Percentiles rank a stretch among this genome's conserved stretches.
Conservation (phyloP, 2,329 filamentous ascomycete species). For the Aspergillus cejpii region DNA sequence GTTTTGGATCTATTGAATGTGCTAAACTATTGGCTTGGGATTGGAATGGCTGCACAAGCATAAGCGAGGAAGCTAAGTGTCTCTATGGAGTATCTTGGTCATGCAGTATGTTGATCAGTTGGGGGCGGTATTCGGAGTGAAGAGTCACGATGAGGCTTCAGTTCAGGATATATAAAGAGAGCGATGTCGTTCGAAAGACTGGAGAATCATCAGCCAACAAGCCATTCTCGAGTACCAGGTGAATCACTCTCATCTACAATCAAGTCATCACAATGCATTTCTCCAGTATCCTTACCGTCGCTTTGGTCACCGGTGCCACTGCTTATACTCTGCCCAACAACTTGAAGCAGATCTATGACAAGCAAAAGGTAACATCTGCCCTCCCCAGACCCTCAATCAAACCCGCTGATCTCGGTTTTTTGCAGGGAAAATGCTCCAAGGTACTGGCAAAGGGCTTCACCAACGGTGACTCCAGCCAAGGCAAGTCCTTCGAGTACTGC, state of each 20-base stretch:
- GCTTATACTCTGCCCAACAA: conserved; percentile 16
- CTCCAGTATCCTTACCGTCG: not conserved
- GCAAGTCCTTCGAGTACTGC: conserved; percentile 37
- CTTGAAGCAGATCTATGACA: conserved; percentile 15
- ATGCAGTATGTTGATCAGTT: not conserved
- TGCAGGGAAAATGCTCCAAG: conserved; percentile 13
- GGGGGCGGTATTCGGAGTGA: not conserved
- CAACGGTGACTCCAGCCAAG: conserved; percentile 11
- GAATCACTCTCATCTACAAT: not conserved
- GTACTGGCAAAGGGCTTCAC: conserved; percentile 17
- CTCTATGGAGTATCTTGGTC: not conserved
- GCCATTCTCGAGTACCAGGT: not conserved
- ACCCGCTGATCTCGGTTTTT: not conserved
- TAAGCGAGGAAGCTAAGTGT: too few relatives aligned
- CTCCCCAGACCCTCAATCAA: not conserved
- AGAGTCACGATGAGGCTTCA: not conserved
- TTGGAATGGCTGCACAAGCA: too few relatives aligned
- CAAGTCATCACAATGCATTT: not conserved
- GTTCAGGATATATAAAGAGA: not conserved
- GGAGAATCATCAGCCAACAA: not conserved
- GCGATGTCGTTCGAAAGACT: not conserved
- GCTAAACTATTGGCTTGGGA: too few relatives aligned
- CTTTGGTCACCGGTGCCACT: not conserved
- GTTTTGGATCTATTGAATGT: too few relatives aligned
- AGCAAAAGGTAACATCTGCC: conserved; percentile 12